phyloP scores from a whole-genome alignment of 2,329 filamentous ascomycete species.

The Exophiala bonariae region DNA sequence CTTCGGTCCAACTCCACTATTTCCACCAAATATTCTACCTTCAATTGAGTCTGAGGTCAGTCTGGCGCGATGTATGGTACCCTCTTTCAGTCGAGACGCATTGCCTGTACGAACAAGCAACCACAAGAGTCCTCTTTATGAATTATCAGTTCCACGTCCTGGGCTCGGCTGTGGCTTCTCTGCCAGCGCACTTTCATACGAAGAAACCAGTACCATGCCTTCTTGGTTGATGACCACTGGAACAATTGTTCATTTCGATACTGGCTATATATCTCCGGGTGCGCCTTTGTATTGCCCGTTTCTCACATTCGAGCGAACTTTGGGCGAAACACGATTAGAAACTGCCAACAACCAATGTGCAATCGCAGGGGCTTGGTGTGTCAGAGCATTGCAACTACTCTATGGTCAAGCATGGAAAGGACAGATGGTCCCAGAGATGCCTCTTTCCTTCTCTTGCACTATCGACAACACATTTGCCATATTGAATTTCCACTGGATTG shows the following conservation, averaged over 20 bases:
- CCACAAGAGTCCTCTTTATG: conserved; percentile 18
- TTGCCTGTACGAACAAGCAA: conserved; percentile 23
- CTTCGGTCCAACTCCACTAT: conserved; percentile 27
- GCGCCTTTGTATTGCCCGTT: conserved; percentile 26
- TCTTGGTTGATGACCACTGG: conserved; percentile 23
- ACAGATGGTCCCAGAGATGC: conserved; percentile 16
- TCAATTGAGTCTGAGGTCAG: conserved; percentile 18
- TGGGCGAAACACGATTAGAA: conserved; percentile 22
- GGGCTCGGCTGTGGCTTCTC: conserved; percentile 27
- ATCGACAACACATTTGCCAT: conserved; percentile 28
- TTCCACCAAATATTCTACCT: conserved; percentile 26
- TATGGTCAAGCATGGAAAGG: conserved; percentile 21
- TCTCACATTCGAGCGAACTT: conserved; percentile 23
- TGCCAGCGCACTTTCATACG: conserved; percentile 13
- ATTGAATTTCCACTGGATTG: conserved; percentile 29
- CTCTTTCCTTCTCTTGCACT: conserved; percentile 25
- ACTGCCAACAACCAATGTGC: conserved; percentile 28
- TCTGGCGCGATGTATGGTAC: conserved; percentile 27
- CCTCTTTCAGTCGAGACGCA: conserved; percentile 24
- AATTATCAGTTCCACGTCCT: conserved; percentile 24
- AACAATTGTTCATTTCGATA: conserved; percentile 26
- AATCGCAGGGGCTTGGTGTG: conserved; percentile 28
- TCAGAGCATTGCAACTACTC: conserved; percentile 25
- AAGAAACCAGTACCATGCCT: conserved; percentile 21
- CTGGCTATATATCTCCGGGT: conserved; percentile 25